Evolutionary conservation across 352 stramenopile species (phyloP).

Genomic region (Phytophthora crassamura): DNA sequence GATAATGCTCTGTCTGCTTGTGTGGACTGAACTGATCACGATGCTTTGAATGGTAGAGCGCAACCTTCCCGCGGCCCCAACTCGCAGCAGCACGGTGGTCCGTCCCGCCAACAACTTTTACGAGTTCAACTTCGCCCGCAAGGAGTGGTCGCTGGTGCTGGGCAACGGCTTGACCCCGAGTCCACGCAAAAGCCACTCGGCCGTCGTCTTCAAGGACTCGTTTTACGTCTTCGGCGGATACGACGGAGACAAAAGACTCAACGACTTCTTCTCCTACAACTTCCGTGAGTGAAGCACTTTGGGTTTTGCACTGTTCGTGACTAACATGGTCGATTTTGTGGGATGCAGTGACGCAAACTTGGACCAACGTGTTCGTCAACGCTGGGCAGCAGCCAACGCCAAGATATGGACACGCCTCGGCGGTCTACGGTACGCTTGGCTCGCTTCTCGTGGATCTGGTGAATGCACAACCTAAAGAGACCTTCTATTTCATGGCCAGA

Average conservation of each 20-base stretch:
- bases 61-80: slow-evolving; percentile 20
- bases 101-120: slow-evolving; percentile 92
- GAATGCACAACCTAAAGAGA: neutral
- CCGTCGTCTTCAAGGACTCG: slow-evolving; percentile 91
- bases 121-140: slow-evolving; percentile 89
- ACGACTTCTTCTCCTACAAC: slow-evolving; percentile 96
- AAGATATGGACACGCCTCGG: slow-evolving; percentile 95
- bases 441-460: neutral
- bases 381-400: slow-evolving; percentile 90
- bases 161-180: slow-evolving; percentile 73
- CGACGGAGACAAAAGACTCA: slow-evolving; percentile 91
- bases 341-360: slow-evolving; percentile 78
- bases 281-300: slow-evolving; percentile 67
- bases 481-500: slow-evolving; percentile 14
- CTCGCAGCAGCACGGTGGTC: slow-evolving; percentile 28
- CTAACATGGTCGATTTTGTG: neutral
- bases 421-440: slow-evolving; percentile 69
- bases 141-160: slow-evolving; percentile 70
- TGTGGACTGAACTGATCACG: slow-evolving; percentile 6
- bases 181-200: slow-evolving; percentile 93
- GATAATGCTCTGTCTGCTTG: slow-evolving; percentile 17
- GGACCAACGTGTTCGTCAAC: slow-evolving; percentile 76
- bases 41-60: slow-evolving; percentile 21
- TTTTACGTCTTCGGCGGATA: slow-evolving; percentile 96
- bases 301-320: slow-evolving; percentile 1